Percentiles rank a stretch among this genome's conserved stretches.
Conservation (phyloP, 2,329 filamentous ascomycete species). For the Cercospora berteroae region DNA sequence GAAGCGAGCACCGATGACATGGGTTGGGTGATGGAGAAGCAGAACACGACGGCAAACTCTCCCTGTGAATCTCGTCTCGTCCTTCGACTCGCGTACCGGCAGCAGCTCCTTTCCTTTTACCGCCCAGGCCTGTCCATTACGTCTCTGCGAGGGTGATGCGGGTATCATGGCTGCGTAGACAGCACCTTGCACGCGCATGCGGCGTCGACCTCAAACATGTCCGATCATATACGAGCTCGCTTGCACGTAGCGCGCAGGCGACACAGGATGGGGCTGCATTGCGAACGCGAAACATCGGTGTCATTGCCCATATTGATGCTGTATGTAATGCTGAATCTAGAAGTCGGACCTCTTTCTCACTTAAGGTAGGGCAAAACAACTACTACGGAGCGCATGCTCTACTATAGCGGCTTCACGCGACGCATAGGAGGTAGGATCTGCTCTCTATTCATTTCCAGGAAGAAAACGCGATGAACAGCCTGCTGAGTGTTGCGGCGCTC, state of each 20-base stretch:
- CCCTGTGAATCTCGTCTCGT: neutral
- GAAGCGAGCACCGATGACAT: constrained; percentile 2
- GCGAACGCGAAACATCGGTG: constrained; percentile 72
- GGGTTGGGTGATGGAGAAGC: neutral
- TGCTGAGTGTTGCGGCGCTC: too few species aligned
- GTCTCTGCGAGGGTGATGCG: constrained; percentile 17
- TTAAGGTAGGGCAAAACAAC: constrained; percentile 80
- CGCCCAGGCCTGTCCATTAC: neutral
- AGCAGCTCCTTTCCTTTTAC: neutral
- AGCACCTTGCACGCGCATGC: constrained; percentile 11
- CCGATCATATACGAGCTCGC: constrained; percentile 4
- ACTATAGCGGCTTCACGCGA: constrained; percentile 85
- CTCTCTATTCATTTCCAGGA: neutral
- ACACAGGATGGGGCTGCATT: constrained; percentile 6
- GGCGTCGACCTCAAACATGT: constrained; percentile 9
- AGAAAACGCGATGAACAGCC: neutral
- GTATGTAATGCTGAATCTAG: constrained; percentile 41
- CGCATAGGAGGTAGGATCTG: constrained; percentile 65
- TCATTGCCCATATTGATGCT: constrained; percentile 98
- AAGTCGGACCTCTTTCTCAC: constrained; percentile 16
- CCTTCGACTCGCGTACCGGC: neutral
- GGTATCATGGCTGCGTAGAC: constrained; percentile 27
- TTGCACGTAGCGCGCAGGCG: constrained; percentile 1
- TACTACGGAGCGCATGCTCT: constrained; percentile 98
- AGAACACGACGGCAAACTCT: neutral